Evolutionary conservation across 805 yeast genomes (phyloP).

Genomic region (baker's yeast (Saccharomyces cerevisiae)): DNA sequence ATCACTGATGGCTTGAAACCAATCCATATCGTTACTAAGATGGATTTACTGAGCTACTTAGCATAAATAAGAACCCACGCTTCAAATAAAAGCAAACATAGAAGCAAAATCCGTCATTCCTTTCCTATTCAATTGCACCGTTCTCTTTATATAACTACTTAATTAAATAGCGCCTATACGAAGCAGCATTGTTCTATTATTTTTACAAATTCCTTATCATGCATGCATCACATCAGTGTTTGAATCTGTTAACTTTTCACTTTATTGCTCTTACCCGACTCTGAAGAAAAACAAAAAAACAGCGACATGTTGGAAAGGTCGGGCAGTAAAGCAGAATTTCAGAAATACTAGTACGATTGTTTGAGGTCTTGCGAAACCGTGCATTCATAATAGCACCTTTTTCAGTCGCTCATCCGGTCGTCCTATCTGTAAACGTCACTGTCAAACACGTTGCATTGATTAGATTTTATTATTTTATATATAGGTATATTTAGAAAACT

Average conservation of each 20-base stretch:
- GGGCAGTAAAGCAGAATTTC: background rate
- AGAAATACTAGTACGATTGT: background rate
- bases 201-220: background rate
- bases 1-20: constrained; percentile 73
- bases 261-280: background rate
- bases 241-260: background rate
- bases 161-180: background rate
- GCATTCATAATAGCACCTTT: background rate
- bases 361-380: background rate
- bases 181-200: background rate
- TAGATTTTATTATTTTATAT: background rate
- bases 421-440: background rate
- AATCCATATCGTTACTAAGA: constrained; percentile 79
- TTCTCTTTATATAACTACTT: background rate
- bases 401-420: background rate
- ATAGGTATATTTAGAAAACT: background rate
- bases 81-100: background rate
- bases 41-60: constrained; percentile 58
- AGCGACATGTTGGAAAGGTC: background rate
- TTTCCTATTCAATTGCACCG: background rate
- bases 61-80: constrained; percentile 12
- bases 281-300: background rate
- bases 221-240: background rate
- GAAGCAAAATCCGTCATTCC: background rate
- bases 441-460: background rate